Evolutionary conservation across 345 rosid genomes (phyloP).

Genomic region (Rhodamnia argentea): DNA sequence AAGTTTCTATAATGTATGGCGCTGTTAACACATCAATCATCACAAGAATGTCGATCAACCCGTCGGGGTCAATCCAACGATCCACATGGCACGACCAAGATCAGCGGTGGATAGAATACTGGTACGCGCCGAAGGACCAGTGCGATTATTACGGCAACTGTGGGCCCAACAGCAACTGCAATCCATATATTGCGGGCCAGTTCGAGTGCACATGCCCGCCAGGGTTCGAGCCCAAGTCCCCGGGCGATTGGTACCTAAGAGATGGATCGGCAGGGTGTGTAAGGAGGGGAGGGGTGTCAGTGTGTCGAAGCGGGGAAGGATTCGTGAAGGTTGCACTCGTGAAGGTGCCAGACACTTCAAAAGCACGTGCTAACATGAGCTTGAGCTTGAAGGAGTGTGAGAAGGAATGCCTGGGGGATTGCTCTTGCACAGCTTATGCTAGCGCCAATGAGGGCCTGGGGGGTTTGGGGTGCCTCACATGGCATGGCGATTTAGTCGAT

Average conservation of each 20-base stretch:
- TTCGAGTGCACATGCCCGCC: slow-evolving; percentile 52
- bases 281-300: slow-evolving; percentile 12
- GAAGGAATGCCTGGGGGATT: background rate
- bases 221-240: slow-evolving; percentile 44
- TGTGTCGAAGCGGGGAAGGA: slow-evolving; percentile 33
- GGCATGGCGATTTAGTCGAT: slow-evolving; percentile 40
- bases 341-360: slow-evolving; percentile 21
- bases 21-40: slow-evolving; percentile 12
- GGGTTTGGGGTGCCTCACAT: slow-evolving; percentile 45
- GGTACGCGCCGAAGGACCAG: slow-evolving; percentile 37
- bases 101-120: slow-evolving; percentile 27
- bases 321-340: slow-evolving; percentile 28
- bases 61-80: slow-evolving; percentile 28
- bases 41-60: slow-evolving; percentile 37
- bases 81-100: slow-evolving; percentile 30
- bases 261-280: slow-evolving; percentile 46
- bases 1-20: slow-evolving; percentile 17
- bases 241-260: slow-evolving; percentile 32
- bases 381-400: slow-evolving; percentile 28
- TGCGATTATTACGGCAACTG: slow-evolving; percentile 52
- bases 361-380: slow-evolving; percentile 20
- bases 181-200: slow-evolving; percentile 1
- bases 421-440: slow-evolving; percentile 45
- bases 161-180: slow-evolving; percentile 25
- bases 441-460: slow-evolving; percentile 23